Conservation (phyloP, 2,329 filamentous ascomycete genomes). For the Neonectria coccinea region DNA sequence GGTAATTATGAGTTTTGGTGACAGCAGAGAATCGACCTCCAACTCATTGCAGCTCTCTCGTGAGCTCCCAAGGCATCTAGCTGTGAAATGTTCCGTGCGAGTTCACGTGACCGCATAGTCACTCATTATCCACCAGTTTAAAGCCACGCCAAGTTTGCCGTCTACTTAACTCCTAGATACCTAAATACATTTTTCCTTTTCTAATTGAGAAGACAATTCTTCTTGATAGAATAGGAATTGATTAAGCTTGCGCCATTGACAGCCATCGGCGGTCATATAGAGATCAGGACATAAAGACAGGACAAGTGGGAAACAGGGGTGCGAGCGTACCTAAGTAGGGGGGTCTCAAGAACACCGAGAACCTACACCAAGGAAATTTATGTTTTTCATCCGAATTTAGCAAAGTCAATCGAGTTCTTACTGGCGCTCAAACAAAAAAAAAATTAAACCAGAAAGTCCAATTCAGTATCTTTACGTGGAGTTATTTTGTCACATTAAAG, state of each 20-base stretch:
- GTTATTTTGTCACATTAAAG: not conserved
- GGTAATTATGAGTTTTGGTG: constrained; percentile 12
- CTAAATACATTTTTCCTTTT: not conserved
- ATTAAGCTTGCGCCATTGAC: not conserved
- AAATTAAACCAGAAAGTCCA: too few relatives aligned
- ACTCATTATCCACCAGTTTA: not conserved
- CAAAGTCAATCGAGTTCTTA: too few relatives aligned
- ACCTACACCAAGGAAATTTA: too few relatives aligned
- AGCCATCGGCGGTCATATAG: not conserved
- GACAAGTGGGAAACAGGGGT: too few relatives aligned
- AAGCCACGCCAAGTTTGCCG: not conserved
- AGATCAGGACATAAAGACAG: not conserved
- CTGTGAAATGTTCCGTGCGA: constrained; percentile 27
- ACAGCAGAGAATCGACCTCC: constrained; percentile 11
- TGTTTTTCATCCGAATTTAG: too few relatives aligned
- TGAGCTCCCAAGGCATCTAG: constrained; percentile 20
- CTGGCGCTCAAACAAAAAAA: too few relatives aligned
- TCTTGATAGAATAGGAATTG: not conserved
- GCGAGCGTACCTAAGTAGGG: too few relatives aligned
- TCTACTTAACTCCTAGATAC: not conserved
- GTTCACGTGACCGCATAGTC: constrained; percentile 36
- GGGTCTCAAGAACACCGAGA: too few relatives aligned
- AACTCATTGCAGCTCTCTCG: constrained; percentile 26
- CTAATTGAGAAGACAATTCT: not conserved
- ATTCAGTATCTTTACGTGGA: not conserved